Evolutionary conservation across 352 stramenopile species (phyloP).

Genomic region (Globisporangium lucens): DNA sequence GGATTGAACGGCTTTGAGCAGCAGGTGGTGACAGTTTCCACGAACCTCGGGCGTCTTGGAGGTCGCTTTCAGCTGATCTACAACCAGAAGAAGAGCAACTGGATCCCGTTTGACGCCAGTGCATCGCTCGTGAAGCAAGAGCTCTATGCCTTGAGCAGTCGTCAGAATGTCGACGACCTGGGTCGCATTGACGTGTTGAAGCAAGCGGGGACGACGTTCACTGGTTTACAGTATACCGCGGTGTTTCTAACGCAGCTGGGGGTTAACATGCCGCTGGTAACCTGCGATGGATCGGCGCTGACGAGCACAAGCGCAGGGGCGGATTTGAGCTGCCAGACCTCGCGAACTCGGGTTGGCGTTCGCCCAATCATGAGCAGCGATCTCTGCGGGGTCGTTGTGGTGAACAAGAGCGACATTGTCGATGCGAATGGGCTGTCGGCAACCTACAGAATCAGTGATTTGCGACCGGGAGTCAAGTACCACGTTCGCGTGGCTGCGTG

Average conservation of each 20-base stretch:
- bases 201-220: constrained; percentile 28
- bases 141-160: constrained; percentile 48
- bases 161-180: constrained; percentile 6
- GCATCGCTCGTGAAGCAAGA: constrained; percentile 43
- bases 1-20: constrained; percentile 92
- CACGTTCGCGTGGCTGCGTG: constrained; percentile 91
- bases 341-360: constrained; percentile 30
- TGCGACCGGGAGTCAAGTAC: constrained; percentile 53
- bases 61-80: constrained; percentile 89
- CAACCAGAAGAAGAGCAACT: constrained; percentile 69
- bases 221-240: constrained; percentile 58
- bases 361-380: constrained; percentile 80
- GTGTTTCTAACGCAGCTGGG: constrained; percentile 64
- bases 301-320: constrained; percentile 40
- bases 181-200: constrained; percentile 62
- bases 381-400: constrained; percentile 53
- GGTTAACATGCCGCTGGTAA: constrained; percentile 47
- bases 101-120: constrained; percentile 70
- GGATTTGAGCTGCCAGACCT: constrained; percentile 31
- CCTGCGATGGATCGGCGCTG: constrained; percentile 41
- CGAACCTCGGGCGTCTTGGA: constrained; percentile 57
- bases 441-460: constrained; percentile 27
- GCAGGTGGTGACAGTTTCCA: constrained; percentile 80
- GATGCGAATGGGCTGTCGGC: constrained; percentile 18
- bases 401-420: constrained; percentile 39